These are phyloP conservation scores for Hirsutella minnesotensis DNA, from an alignment of 2,329 filamentous ascomycete species.

Conservation along the genomic window DNA sequence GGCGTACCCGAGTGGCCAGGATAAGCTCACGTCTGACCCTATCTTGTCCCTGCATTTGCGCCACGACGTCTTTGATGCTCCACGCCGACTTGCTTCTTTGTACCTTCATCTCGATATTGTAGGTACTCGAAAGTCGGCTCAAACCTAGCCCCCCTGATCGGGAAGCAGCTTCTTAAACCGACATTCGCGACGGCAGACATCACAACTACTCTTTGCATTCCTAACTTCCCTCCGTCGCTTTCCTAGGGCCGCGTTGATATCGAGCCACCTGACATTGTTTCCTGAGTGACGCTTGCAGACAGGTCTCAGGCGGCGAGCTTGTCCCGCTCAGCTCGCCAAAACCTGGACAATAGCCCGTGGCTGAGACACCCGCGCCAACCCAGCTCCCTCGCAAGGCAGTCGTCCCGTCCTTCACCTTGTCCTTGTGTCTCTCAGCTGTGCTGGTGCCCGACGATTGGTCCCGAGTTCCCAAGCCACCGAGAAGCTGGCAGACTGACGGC, in stretches of 20 bases:
- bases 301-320: conserved; percentile 3
- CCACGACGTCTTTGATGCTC: not conserved
- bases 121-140: not conserved
- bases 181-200: not conserved
- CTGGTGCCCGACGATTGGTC: not conserved
- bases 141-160: not conserved
- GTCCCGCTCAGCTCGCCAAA: conserved; percentile 2
- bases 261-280: conserved; percentile 4
- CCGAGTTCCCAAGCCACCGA: not conserved
- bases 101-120: not conserved
- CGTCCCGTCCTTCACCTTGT: not conserved
- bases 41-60: not conserved
- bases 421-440: not conserved
- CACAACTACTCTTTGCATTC: not conserved
- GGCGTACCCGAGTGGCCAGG: not conserved
- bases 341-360: conserved; percentile 9
- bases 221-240: not conserved
- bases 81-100: not conserved
- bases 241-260: not conserved
- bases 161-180: not conserved
- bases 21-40: not conserved
- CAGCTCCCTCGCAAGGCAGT: conserved; percentile 2
- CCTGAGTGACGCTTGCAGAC: conserved; percentile 11
- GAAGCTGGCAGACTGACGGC: not conserved
- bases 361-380: conserved; percentile 10